Conservation (phyloP, 495 filamentous ascomycete species). For the Bombardia bombarda region DNA sequence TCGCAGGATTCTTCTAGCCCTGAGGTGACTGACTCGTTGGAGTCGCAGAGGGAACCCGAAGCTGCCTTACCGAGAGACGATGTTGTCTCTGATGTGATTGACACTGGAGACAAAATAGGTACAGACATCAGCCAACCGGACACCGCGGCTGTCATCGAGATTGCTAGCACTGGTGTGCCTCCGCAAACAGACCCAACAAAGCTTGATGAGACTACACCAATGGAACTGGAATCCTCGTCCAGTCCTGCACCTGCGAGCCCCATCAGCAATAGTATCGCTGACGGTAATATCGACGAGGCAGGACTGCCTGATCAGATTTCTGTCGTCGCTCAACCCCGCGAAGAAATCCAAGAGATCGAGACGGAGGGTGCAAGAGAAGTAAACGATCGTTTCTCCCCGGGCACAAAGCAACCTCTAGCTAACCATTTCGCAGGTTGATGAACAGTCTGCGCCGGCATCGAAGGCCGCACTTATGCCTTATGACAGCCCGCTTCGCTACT, state of each 20-base stretch:
- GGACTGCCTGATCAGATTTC: constrained; percentile 20
- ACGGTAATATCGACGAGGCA: background rate
- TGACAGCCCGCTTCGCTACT: constrained; percentile 69
- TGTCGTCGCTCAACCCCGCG: constrained; percentile 14
- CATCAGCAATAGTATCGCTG: background rate
- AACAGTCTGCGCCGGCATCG: constrained; percentile 1
- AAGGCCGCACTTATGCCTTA: constrained; percentile 56
- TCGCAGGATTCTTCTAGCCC: background rate
- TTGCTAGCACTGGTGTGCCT: background rate
- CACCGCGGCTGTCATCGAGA: background rate
- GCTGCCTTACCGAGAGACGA: background rate
- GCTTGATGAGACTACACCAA: constrained; percentile 16
- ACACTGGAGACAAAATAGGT: background rate
- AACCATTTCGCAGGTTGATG: constrained; percentile 10
- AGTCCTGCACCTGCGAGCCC: constrained; percentile 5
- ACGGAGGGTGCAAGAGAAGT: constrained; percentile 24
- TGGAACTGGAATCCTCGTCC: constrained; percentile 19
- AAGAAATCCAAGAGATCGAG: constrained; percentile 20
- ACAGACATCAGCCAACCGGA: background rate
- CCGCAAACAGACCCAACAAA: background rate
- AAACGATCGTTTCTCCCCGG: constrained; percentile 20
- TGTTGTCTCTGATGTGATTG: background rate
- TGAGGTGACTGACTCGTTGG: background rate
- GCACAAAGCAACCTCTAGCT: constrained; percentile 1
- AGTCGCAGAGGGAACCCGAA: background rate